Evolutionary conservation across 306 rosid species (phyloP).

Genomic region (Biancaea sappan): DNA sequence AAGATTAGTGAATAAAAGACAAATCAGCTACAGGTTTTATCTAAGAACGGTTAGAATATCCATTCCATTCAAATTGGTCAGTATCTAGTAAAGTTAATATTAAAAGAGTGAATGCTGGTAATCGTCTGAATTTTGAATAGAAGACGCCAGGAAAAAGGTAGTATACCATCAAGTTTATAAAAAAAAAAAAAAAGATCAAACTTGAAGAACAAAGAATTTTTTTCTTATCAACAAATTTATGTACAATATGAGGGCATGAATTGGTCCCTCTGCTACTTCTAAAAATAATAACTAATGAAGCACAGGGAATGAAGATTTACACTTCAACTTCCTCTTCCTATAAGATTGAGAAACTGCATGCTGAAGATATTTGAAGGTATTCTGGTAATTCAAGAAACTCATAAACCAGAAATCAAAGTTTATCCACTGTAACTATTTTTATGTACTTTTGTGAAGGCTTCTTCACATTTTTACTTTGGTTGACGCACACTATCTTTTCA

Average conservation of each 20-base stretch:
- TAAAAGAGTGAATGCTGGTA: no score
- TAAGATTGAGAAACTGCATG: slow-evolving; percentile 41
- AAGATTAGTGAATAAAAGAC: no score
- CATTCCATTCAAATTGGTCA: no score
- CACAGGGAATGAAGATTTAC: background rate
- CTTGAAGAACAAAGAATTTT: background rate
- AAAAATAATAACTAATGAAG: background rate
- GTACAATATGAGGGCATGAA: slow-evolving; percentile 10
- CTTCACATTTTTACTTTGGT: slow-evolving; percentile 44
- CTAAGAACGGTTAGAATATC: no score
- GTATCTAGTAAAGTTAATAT: no score
- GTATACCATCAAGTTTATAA: no score
- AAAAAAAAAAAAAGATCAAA: no score
- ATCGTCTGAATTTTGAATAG: no score
- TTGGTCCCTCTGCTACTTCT: background rate
- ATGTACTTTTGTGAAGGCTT: slow-evolving; percentile 57
- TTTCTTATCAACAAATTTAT: slow-evolving; percentile 23
- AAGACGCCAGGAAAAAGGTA: no score
- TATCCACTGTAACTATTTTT: slow-evolving; percentile 52
- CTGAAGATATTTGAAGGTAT: slow-evolving; percentile 41
- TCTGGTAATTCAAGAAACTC: slow-evolving; percentile 56
- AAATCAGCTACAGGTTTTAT: no score
- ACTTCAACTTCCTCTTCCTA: background rate
- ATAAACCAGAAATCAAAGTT: slow-evolving; percentile 64
- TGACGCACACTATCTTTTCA: slow-evolving; percentile 40